Percentiles rank a stretch among this genome's conserved stretches.
Evolutionary conservation across 2,329 filamentous ascomycete species (phyloP).

Genomic region (Coleophoma eucalyptorum): DNA sequence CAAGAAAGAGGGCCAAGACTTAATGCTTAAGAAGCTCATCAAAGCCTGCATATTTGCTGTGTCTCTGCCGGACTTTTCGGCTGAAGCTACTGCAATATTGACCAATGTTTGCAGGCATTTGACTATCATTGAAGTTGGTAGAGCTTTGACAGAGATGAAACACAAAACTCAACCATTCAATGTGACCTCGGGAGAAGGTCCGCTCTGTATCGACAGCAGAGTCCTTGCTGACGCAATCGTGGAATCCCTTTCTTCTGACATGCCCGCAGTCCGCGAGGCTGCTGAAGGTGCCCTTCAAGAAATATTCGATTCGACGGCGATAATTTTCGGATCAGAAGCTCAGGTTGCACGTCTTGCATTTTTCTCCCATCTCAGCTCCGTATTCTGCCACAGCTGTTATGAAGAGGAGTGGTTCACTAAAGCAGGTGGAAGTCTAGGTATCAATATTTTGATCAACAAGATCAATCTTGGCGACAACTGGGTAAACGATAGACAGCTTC

Average conservation of each 20-base stretch:
- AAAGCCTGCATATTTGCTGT: conserved; percentile 86
- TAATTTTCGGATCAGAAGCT: conserved; percentile 73
- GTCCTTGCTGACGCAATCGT: conserved; percentile 86
- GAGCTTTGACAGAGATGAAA: conserved; percentile 76
- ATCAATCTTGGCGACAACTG: conserved; percentile 81
- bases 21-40: conserved; percentile 77
- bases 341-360: conserved; percentile 76
- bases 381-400: conserved; percentile 92
- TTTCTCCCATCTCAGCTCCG: conserved; percentile 77
- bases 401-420: conserved; percentile 99
- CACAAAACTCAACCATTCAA: conserved; percentile 77
- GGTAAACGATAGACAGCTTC: conserved; percentile 77
- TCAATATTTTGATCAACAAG: conserved; percentile 81
- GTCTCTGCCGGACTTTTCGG: conserved; percentile 75
- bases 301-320: conserved; percentile 71
- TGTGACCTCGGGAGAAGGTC: conserved; percentile 80
- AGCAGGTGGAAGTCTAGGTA: conserved; percentile 85
- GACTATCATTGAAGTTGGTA: conserved; percentile 82
- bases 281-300: conserved; percentile 76
- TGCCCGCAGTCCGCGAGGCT: conserved; percentile 73
- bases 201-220: conserved; percentile 80
- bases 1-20: conserved; percentile 84
- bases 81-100: conserved; percentile 72
- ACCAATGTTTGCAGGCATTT: conserved; percentile 85
- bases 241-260: conserved; percentile 84